Evolutionary conservation across 495 filamentous ascomycete species (phyloP).

Genomic region (Echria macrotheca): DNA sequence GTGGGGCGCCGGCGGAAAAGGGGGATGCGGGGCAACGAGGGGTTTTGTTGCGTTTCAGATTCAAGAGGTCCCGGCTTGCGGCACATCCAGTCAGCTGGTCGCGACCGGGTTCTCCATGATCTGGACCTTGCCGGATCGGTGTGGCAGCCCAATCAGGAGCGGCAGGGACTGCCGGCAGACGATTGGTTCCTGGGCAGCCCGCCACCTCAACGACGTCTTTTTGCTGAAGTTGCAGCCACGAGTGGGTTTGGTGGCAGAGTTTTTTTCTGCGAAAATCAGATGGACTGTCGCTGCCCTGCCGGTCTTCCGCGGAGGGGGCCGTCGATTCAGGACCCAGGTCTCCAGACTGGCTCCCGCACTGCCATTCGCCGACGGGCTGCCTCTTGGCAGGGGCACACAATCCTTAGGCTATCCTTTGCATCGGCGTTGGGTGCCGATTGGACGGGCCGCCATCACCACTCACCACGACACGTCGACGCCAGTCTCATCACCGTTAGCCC

Average conservation of each 20-base stretch:
- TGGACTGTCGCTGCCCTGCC: no score
- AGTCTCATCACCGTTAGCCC: no score
- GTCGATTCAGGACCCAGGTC: conserved; percentile 10
- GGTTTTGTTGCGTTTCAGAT: conserved; percentile 9
- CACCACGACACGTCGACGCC: no score
- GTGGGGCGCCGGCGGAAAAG: neutral
- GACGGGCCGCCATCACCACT: no score
- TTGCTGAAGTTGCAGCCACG: no score
- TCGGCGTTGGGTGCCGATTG: no score
- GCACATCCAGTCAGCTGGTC: conserved; percentile 6
- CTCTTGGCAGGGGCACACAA: conserved; percentile 12
- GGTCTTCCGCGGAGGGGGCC: conserved; percentile 1
- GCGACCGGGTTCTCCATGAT: conserved; percentile 24
- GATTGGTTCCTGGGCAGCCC: no score
- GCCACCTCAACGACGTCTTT: no score
- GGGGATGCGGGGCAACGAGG: conserved; percentile 8
- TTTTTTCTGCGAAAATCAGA: neutral
- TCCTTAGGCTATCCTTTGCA: no score
- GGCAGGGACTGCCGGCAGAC: conserved; percentile 13
- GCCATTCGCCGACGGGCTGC: conserved; percentile 8
- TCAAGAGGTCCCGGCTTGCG: neutral
- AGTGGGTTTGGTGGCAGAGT: no score
- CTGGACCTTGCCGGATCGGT: conserved; percentile 12
- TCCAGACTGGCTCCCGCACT: neutral
- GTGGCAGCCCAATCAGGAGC: conserved; percentile 15